These are phyloP conservation scores for Strigomonas galati DNA, from an alignment of 208 protist genomes.

Conservation along the genomic window DNA sequence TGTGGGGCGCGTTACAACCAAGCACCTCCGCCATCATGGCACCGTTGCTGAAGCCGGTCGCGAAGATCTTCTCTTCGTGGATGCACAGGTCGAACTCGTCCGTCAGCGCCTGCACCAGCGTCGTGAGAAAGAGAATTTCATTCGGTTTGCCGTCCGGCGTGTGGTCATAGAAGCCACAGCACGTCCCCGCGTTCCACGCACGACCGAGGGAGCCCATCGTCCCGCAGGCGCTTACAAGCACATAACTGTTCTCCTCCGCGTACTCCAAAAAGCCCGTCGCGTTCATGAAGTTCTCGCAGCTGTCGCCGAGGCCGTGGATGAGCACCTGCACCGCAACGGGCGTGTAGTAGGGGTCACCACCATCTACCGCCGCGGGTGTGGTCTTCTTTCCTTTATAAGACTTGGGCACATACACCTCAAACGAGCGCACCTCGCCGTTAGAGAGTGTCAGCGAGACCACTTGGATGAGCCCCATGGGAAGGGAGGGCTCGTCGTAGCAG, in stretches of 20 bases:
- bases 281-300: slow-evolving; percentile 56
- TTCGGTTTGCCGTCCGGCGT: slow-evolving; percentile 25
- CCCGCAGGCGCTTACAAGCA: slow-evolving; percentile 65
- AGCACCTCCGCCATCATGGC: slow-evolving; percentile 75
- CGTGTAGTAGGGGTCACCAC: slow-evolving; percentile 1
- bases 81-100: slow-evolving; percentile 24
- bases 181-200: slow-evolving; percentile 69
- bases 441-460: neutral
- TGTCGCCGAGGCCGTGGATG: slow-evolving; percentile 67
- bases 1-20: slow-evolving; percentile 34
- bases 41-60: slow-evolving; percentile 80
- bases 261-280: slow-evolving; percentile 42
- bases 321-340: slow-evolving; percentile 43
- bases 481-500: neutral
- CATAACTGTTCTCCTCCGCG: slow-evolving; percentile 46
- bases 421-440: slow-evolving; percentile 17
- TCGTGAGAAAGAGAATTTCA: slow-evolving; percentile 44
- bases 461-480: too few species aligned
- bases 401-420: slow-evolving; percentile 46
- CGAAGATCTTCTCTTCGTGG: slow-evolving; percentile 40
- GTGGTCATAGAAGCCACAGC: slow-evolving; percentile 56
- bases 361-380: neutral
- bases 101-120: slow-evolving; percentile 27
- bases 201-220: slow-evolving; percentile 44
- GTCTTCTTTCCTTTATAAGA: slow-evolving; percentile 15